Evolutionary conservation across 1,284 basidiomycete genomes (phyloP), one percentile per base, ranked within the genome.

Genomic region (Ustilago cynodontis): DNA sequence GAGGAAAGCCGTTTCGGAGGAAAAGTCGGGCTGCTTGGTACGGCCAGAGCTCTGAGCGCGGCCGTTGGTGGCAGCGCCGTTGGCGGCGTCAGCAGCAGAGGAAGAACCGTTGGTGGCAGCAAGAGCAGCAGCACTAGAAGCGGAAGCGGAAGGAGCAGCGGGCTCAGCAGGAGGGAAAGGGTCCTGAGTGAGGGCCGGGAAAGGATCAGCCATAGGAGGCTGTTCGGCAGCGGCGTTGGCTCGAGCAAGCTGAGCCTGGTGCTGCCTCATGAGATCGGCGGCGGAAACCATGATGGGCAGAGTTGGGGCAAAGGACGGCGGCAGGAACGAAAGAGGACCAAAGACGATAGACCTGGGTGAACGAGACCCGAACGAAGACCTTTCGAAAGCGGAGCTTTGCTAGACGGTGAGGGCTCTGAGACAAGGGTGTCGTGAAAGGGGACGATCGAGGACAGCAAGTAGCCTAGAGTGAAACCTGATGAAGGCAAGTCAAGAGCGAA

Each of bases 1-100:
- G 86, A 81, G 18, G 70, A 87, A 87, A 24, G 86, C 85, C 10
- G 81, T 75, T 56, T 87, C 82, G 59, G 85, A 86, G 28, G 66
- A 71, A 26, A 79, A 74, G 65, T 75, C 74, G 35, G 77, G 72
- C 63, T 69, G 65, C 59, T 74, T 67, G 51, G 75, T 33, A 41
- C 66, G 65, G 33, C 50, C 37, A 8, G 58, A 52, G 29, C 61
- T 54, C 43, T 78, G 78, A n/a, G 77, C 61, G 31, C 65, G 43
- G 51, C 65, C 73, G 29, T 77, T 70, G 63, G 76, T 47, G 29
- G 61, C 52, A 18, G 56, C 52, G 24, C 26, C 37, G 26, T 4
- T 29, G 26, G 39, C 11, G 26, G 29, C 16, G 1, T 26, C 45
- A 41, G 58, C 49, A n/a, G 59, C 41, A 13, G 47, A 33, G 22